Conservation (phyloP, 257 asterid species). For the Solanum acaule region DNA sequence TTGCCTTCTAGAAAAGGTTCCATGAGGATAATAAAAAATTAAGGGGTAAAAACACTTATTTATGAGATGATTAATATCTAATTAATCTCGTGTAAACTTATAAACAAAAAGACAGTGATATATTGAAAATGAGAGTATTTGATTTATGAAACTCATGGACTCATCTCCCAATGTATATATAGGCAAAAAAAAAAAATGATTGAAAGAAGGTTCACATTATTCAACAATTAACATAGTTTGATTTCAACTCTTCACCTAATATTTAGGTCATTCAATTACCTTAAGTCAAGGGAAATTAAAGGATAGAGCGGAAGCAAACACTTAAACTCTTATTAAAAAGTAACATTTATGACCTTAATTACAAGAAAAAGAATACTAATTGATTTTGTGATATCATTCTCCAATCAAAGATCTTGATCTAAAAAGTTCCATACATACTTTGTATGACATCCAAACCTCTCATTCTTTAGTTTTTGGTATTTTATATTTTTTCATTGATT, state of each 20-base stretch:
- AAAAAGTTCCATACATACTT: not conserved
- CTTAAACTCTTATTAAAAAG: not conserved
- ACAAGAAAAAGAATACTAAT: not conserved
- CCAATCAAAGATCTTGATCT: not conserved
- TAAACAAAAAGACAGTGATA: not conserved
- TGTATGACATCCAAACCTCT: not conserved
- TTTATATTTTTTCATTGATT: not conserved
- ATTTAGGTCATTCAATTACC: not conserved
- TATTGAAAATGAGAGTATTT: not conserved
- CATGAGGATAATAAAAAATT: constrained; percentile 8
- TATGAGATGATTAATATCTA: not conserved
- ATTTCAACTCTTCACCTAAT: not conserved
- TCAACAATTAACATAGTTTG: not conserved
- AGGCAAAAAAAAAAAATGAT: not conserved
- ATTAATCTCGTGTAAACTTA: not conserved
- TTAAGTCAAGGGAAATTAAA: not conserved
- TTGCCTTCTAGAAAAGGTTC: constrained; percentile 36
- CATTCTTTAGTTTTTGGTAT: not conserved
- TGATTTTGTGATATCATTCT: not conserved
- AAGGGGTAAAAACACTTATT: not conserved
- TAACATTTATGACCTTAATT: not conserved
- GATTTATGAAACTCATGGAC: not conserved
- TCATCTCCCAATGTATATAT: not conserved
- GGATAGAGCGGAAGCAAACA: not conserved
- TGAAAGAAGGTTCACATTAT: not conserved